phyloP scores from a whole-genome alignment of 169 alveolate genomes.

The Theileria equi region DNA sequence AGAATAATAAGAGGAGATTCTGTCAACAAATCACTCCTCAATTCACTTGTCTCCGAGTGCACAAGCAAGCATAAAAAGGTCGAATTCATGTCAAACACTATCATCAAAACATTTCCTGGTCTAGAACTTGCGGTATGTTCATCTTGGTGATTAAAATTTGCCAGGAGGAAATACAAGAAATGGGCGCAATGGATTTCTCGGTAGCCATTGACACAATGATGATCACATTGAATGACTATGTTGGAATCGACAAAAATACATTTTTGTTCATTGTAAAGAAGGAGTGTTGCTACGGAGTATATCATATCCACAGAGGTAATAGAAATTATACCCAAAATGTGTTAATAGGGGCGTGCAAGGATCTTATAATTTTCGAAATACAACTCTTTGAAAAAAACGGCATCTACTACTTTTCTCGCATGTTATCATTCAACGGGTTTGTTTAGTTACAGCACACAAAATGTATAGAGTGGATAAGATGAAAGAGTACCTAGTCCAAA shows the following conservation, averaged over 20 bases:
- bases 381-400: slow-evolving; percentile 3
- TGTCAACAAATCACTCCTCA: slow-evolving; percentile 22
- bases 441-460: neutral
- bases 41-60: slow-evolving; percentile 27
- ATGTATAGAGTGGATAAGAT: slow-evolving; percentile 19
- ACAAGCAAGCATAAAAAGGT: slow-evolving; percentile 10
- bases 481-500: slow-evolving; percentile 36
- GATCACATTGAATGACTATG: slow-evolving; percentile 17
- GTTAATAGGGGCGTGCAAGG: slow-evolving; percentile 20
- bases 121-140: slow-evolving; percentile 42
- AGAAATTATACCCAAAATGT: neutral
- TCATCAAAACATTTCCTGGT: slow-evolving; percentile 48
- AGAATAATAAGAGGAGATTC: slow-evolving; percentile 49
- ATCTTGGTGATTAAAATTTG: neutral
- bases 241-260: slow-evolving; percentile 3
- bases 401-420: slow-evolving; percentile 4
- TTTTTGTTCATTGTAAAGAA: slow-evolving; percentile 25
- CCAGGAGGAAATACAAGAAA: slow-evolving; percentile 38
- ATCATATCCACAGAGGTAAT: slow-evolving; percentile 46
- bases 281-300: slow-evolving; percentile 23
- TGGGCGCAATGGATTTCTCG: slow-evolving; percentile 42
- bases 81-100: slow-evolving; percentile 12
- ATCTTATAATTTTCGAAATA: slow-evolving; percentile 38
- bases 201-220: slow-evolving; percentile 40
- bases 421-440: slow-evolving; percentile 37